Conservation (phyloP, 768 basidiomycete genomes). For the Neoboletus subvelutipes region DNA sequence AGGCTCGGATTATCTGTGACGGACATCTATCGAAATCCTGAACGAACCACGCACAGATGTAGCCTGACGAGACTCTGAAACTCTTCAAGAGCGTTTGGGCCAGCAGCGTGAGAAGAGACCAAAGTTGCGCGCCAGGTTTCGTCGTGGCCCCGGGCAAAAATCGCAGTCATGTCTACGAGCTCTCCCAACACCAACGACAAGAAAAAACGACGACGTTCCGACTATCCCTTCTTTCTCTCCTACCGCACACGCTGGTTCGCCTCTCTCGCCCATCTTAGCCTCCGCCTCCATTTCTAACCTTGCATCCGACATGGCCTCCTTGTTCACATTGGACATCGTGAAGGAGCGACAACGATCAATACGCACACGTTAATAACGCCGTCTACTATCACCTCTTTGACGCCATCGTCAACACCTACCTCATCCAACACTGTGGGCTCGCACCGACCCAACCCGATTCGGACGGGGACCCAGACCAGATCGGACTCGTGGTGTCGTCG, state of each 20-base stretch:
- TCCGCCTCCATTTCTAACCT: conserved; percentile 9
- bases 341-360: conserved; percentile 89
- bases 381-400: conserved; percentile 83
- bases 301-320: background rate
- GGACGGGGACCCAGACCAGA: conserved; percentile 43
- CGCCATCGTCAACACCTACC: conserved; percentile 77
- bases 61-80: no score
- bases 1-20: no score
- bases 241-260: conserved; percentile 71
- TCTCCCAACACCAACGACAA: conserved; percentile 14
- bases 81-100: no score
- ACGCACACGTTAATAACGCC: conserved; percentile 78
- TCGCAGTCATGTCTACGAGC: background rate
- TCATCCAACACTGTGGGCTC: conserved; percentile 62
- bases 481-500: conserved; percentile 80
- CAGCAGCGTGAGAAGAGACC: no score
- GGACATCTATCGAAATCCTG: no score
- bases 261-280: background rate
- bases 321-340: background rate
- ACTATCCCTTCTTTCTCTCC: conserved; percentile 59
- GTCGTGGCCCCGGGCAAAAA: no score
- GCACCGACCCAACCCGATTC: conserved; percentile 43
- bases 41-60: no score
- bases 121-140: no score
- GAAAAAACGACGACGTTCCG: conserved; percentile 44